A percentile compares a stretch with the other conserved stretches of the same genome.
phyloP scores from a whole-genome alignment of 1,139 yeast species.

The Sugiyamaella japonica region DNA sequence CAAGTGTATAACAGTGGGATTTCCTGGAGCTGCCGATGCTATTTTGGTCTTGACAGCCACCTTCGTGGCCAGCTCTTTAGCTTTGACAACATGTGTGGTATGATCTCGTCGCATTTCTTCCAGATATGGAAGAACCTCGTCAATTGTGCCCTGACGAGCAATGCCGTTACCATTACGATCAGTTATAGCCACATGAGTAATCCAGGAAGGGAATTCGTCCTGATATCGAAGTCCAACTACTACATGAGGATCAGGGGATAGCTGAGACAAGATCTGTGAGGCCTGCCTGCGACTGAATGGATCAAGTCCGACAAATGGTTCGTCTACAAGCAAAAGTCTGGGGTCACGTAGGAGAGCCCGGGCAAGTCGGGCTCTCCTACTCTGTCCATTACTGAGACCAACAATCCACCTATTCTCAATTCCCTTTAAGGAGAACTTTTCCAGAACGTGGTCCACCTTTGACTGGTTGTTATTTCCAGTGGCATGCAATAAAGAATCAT shows the following conservation, averaged over 20 bases:
- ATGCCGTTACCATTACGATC: slow-evolving; percentile 60
- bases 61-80: slow-evolving; percentile 3
- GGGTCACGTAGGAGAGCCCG: slow-evolving; percentile 68
- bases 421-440: slow-evolving; percentile 55
- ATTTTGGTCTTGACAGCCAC: neutral
- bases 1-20: slow-evolving; percentile 55
- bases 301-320: slow-evolving; percentile 89
- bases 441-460: slow-evolving; percentile 48
- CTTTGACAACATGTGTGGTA: slow-evolving; percentile 6
- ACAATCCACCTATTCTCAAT: slow-evolving; percentile 75
- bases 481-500: slow-evolving; percentile 51
- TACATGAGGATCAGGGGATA: slow-evolving; percentile 48
- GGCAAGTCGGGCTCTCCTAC: slow-evolving; percentile 86
- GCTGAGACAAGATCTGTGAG: slow-evolving; percentile 48
- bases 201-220: slow-evolving; percentile 77
- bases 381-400: slow-evolving; percentile 90
- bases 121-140: slow-evolving; percentile 40
- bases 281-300: slow-evolving; percentile 67
- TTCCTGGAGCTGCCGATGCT: slow-evolving; percentile 20
- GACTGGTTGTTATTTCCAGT: slow-evolving; percentile 33
- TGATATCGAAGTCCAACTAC: slow-evolving; percentile 76
- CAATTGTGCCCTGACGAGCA: slow-evolving; percentile 49
- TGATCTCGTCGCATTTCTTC: slow-evolving; percentile 32
- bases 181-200: slow-evolving; percentile 66
- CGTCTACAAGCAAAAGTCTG: slow-evolving; percentile 70